A percentile compares a stretch with the other conserved stretches of the same genome.
Conservation (phyloP, 75 land plant species). For the Gnetum montanum region DNA sequence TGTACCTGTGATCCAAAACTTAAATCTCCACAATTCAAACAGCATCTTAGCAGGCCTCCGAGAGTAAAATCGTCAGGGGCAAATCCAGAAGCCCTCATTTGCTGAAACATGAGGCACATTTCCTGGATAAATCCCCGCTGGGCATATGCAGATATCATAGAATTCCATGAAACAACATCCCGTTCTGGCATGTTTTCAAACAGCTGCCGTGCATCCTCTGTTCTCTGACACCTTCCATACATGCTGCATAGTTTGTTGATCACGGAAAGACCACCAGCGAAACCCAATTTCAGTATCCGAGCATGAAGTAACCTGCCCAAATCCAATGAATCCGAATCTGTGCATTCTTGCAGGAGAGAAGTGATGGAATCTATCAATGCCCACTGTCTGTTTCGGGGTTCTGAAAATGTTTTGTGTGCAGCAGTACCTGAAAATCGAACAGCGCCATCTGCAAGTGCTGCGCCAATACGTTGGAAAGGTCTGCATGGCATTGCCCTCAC, state of each 20-base stretch:
- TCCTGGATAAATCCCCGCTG: slow-evolving; percentile 10
- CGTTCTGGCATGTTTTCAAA: slow-evolving; percentile 36
- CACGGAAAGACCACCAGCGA: slow-evolving; percentile 6
- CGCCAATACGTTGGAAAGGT: too few relatives aligned
- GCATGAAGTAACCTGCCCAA: slow-evolving; percentile 21
- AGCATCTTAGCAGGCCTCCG: slow-evolving; percentile 14
- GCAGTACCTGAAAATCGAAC: too few relatives aligned
- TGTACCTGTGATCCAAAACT: slow-evolving; percentile 15
- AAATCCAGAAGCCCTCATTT: slow-evolving; percentile 13
- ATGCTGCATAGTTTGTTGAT: slow-evolving; percentile 18
- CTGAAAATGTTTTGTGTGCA: too few relatives aligned
- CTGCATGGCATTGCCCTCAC: too few relatives aligned
- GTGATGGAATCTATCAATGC: too few relatives aligned
- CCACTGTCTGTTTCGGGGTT: too few relatives aligned
- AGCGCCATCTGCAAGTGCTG: too few relatives aligned
- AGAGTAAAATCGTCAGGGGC: slow-evolving; percentile 22
- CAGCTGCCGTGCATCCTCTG: slow-evolving; percentile 19
- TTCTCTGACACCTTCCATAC: slow-evolving; percentile 14
- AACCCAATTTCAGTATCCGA: slow-evolving; percentile 17
- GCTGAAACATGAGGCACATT: background rate
- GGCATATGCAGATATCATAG: slow-evolving; percentile 23
- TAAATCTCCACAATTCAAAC: slow-evolving; percentile 8
- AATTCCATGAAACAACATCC: slow-evolving; percentile 40
- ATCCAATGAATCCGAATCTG: slow-evolving; percentile 12
- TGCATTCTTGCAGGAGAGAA: slow-evolving; percentile 11